These are phyloP conservation scores for Harrya chromipes DNA, from an alignment of 768 basidiomycete genomes.

Conservation along the genomic window DNA sequence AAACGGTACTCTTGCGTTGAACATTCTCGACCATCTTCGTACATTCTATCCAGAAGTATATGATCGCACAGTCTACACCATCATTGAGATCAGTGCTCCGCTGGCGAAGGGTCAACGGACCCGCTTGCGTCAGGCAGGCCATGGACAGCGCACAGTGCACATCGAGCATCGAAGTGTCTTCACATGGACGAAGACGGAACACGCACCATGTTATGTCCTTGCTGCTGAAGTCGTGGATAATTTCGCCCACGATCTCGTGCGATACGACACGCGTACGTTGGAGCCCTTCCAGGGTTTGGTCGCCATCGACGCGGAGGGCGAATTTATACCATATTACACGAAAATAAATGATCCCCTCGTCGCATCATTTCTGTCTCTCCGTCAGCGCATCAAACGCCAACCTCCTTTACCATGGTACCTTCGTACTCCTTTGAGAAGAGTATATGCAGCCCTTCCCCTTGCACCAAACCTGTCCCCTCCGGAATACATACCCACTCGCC, in stretches of 20 bases:
- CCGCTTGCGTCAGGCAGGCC: conserved; percentile 49
- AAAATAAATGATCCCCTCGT: conserved; percentile 85
- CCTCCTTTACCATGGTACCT: conserved; percentile 58
- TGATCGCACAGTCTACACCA: conserved; percentile 87
- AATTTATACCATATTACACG: conserved; percentile 81
- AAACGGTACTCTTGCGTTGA: conserved; percentile 90
- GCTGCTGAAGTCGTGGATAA: conserved; percentile 99
- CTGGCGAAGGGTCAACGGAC: conserved; percentile 70
- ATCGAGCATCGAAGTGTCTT: conserved; percentile 81
- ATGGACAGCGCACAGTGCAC: conserved; percentile 45
- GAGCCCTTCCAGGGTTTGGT: conserved; percentile 84
- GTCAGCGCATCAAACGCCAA: conserved; percentile 54
- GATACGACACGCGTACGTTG: conserved; percentile 79
- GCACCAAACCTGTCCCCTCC: conserved; percentile 83
- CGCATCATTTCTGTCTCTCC: conserved; percentile 68
- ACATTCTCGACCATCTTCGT: conserved; percentile 80
- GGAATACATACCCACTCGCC: conserved; percentile 92
- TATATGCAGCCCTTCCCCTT: conserved; percentile 77
- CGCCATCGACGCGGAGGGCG: conserved; percentile 72
- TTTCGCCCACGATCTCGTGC: conserved; percentile 92
- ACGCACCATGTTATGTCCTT: conserved; percentile 87
- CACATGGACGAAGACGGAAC: conserved; percentile 72
- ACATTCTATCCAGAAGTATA: conserved; percentile 87
- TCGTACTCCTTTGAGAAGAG: conserved; percentile 55
- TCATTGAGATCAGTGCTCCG: conserved; percentile 89